Base-by-base conservation (phyloP, 805 yeast species). In the Candida germanica region DNA sequence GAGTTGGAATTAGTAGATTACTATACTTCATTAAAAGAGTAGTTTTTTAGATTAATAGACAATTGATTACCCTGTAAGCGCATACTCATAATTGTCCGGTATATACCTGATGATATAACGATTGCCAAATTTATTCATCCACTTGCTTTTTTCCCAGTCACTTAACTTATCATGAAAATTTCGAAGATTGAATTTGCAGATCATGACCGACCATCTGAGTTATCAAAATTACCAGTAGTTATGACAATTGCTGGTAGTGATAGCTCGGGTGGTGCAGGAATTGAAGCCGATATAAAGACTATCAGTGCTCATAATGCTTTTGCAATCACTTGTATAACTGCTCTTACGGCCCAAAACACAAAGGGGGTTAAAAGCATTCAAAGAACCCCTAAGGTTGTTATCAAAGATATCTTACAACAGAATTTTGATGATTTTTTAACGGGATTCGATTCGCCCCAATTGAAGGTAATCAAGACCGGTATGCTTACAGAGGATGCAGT, bases 231-330 rank as follows among this genome's bases (percentile, higher is more conserved):
- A 3, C 56, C 54, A 6, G 58, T 49, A 3, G 59, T 54, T 14
- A 37, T 59, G 36, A 64, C 71, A 0, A 52, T 67, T 29, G 87
- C 87, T 2, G 95, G 95, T 0, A 81, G 91, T 0, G 96, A 87
- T 54, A 75, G 80, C 29, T 81, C 91, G 8, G 96, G 95, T 2
- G 95, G 95, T 3, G 95, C 96, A 2, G 96, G 96, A 3, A 79
- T 87, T 33, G 95, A 87, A 56, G 95, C 95, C 1, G 96, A 87
- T 54, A 54, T 87, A 25, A 87, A 87, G 59, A 79, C 95, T 0
- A 73, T 87, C 36, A 69, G 83, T 3, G 83, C 84, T 1, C 85
- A 83, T 49, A 75, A 77, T 11, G 87, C 87, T 33, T 84, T 80
- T 50, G 95, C 85, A 0, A 59, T 81, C 56, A 83, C 89, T 0